phyloP scores from a whole-genome alignment of 306 rosid genomes.

The Cucumis hystrix region DNA sequence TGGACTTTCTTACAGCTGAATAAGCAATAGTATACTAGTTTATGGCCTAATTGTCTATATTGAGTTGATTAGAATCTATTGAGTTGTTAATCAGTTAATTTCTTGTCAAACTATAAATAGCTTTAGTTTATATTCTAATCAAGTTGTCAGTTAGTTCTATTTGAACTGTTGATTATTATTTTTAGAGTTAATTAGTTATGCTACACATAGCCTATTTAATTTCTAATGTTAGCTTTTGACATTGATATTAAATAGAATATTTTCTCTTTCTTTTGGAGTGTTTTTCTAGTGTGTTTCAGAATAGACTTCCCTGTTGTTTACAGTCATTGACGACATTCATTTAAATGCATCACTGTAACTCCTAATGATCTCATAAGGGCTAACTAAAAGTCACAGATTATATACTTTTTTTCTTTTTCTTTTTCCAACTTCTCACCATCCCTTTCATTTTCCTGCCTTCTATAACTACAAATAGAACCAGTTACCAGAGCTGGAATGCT shows the following conservation, averaged over 20 bases:
- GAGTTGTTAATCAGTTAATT: not conserved
- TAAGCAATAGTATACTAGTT: not conserved
- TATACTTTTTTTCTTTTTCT: not conserved
- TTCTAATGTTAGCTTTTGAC: not conserved
- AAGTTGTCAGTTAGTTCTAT: not conserved
- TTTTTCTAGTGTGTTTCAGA: not conserved
- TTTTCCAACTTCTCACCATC: conserved; percentile 13
- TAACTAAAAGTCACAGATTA: conserved; percentile 11
- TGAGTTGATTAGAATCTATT: not conserved
- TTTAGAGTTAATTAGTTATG: not conserved
- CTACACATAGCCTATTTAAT: not conserved
- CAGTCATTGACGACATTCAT: not conserved
- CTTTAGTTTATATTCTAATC: not conserved
- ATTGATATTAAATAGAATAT: not conserved
- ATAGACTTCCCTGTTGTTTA: not conserved
- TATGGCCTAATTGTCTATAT: not conserved
- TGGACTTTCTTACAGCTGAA: too few relatives aligned
- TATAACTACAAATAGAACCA: conserved; percentile 5
- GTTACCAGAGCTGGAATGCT: conserved; percentile 2
- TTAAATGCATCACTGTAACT: not conserved
- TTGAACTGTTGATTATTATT: not conserved
- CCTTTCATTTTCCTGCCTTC: conserved; percentile 13
- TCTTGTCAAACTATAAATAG: not conserved
- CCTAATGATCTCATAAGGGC: conserved; percentile 13
- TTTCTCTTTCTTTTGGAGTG: not conserved